phyloP scores from a whole-genome alignment of 139 green algal genomes.

The Micromonas pusilla region DNA sequence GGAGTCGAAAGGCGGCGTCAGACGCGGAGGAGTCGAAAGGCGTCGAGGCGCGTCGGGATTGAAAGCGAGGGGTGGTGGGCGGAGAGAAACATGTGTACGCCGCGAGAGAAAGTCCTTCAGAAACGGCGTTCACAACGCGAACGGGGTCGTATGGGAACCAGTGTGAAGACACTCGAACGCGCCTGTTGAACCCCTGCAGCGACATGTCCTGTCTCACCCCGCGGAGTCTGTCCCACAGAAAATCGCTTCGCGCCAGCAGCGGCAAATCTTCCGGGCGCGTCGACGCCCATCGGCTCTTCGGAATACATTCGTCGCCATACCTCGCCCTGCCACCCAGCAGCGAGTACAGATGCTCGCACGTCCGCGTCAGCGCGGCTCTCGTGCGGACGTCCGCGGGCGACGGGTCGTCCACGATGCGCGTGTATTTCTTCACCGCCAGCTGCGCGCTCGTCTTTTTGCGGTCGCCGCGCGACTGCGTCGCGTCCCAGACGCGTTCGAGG shows the following conservation, averaged over 20 bases:
- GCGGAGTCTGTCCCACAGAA: constrained; percentile 76
- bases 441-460: constrained; percentile 24
- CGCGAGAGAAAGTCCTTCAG: no score
- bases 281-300: no score
- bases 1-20: no score
- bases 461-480: background rate
- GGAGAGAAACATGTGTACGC: no score
- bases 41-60: no score
- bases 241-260: constrained; percentile 52
- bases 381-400: constrained; percentile 57
- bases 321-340: constrained; percentile 44
- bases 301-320: constrained; percentile 1
- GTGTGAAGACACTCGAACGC: no score
- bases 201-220: constrained; percentile 59
- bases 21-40: no score
- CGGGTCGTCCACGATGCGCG: constrained; percentile 37
- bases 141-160: no score
- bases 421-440: constrained; percentile 68
- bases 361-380: constrained; percentile 44
- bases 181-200: constrained; percentile 50
- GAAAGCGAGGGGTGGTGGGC: no score
- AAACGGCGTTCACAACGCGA: no score
- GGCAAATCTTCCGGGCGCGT: constrained; percentile 32
- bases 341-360: constrained; percentile 53
- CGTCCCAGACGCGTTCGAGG: constrained; percentile 7